Conservation (phyloP, 345 rosid species). For the Brassica napus region Da-Ae NC_063445.1:12661001-12661500, state of each 20-base stretch:
- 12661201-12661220: slow-evolving; percentile 83
- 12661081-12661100: neutral
- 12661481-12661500: too few relatives aligned
- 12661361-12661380: slow-evolving; percentile 3
- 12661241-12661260: slow-evolving; percentile 64
- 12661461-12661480: neutral
- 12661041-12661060: slow-evolving; percentile 81
- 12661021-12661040: slow-evolving; percentile 78
- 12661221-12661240: slow-evolving; percentile 80
- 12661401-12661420: neutral
- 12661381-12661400: neutral
- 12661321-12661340: slow-evolving; percentile 33
- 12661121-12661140: neutral
- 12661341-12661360: neutral
- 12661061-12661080: slow-evolving; percentile 8
- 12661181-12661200: slow-evolving; percentile 82
- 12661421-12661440: neutral
- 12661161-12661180: slow-evolving; percentile 52
- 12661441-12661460: neutral
- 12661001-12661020: slow-evolving; percentile 84
- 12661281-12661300: slow-evolving; percentile 67
- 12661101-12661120: neutral
- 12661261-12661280: slow-evolving; percentile 84
- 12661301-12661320: slow-evolving; percentile 38
- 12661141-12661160: neutral